Conservation (phyloP, 495 filamentous ascomycete genomes). For the Xylaria bambusicola region DNA sequence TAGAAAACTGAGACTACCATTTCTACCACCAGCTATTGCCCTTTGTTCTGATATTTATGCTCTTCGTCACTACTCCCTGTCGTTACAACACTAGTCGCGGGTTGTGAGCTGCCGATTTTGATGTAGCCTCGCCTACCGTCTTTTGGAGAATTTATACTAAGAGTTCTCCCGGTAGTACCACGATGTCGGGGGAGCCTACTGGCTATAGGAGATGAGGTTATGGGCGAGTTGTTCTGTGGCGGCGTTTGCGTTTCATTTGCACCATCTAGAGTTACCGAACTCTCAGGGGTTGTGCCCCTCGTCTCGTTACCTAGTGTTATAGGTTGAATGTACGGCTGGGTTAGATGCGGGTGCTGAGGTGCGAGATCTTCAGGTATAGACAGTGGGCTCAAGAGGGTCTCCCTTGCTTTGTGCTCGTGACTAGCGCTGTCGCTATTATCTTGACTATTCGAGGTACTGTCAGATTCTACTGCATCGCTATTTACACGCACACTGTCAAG, state of each 20-base stretch:
- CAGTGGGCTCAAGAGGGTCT: slow-evolving; percentile 15
- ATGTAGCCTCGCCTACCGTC: slow-evolving; percentile 36
- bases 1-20: not conserved
- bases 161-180: slow-evolving; percentile 26
- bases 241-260: not conserved
- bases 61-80: slow-evolving; percentile 32
- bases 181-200: slow-evolving; percentile 20
- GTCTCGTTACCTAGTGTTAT: slow-evolving; percentile 26
- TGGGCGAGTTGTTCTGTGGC: slow-evolving; percentile 2
- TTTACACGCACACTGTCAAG: slow-evolving; percentile 22
- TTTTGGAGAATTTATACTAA: slow-evolving; percentile 30
- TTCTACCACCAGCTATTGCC: not conserved
- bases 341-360: slow-evolving; percentile 1
- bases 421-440: slow-evolving; percentile 13
- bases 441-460: slow-evolving; percentile 27
- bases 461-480: slow-evolving; percentile 31
- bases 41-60: not conserved
- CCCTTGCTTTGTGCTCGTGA: slow-evolving; percentile 22
- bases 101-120: slow-evolving; percentile 35
- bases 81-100: slow-evolving; percentile 18
- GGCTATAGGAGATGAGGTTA: slow-evolving; percentile 22
- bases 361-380: slow-evolving; percentile 8
- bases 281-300: slow-evolving; percentile 10
- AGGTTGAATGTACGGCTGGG: slow-evolving; percentile 17
- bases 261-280: slow-evolving; percentile 5